Percentiles rank a stretch among this genome's conserved stretches.
Conservation (phyloP, 2,329 filamentous ascomycete species). For the Verticillium longisporum region DNA sequence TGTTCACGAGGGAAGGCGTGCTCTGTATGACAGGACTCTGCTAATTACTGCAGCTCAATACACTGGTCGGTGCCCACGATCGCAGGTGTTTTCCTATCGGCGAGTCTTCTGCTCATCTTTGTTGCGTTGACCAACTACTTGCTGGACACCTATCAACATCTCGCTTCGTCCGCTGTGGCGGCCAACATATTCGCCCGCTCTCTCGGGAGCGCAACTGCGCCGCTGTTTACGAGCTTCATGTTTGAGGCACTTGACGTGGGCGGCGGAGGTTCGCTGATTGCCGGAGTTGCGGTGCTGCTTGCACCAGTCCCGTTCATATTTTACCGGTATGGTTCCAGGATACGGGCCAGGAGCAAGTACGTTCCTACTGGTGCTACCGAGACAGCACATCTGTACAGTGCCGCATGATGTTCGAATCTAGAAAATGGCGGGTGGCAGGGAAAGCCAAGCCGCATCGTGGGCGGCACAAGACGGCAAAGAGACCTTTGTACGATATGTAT, state of each 20-base stretch:
- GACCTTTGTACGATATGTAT: too few species aligned
- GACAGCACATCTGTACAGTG: neutral
- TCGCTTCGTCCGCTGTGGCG: slow-evolving; percentile 59
- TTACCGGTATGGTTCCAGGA: slow-evolving; percentile 39
- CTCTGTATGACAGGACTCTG: neutral
- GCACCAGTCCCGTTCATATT: slow-evolving; percentile 53
- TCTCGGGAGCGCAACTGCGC: slow-evolving; percentile 51
- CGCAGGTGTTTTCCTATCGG: slow-evolving; percentile 25
- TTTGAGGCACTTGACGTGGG: slow-evolving; percentile 55
- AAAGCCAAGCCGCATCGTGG: too few species aligned
- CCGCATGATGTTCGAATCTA: neutral
- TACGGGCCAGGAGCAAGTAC: slow-evolving; percentile 31
- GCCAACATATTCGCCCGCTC: slow-evolving; percentile 55
- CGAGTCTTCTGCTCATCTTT: slow-evolving; percentile 35
- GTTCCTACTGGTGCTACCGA: slow-evolving; percentile 18
- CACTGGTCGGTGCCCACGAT: slow-evolving; percentile 48
- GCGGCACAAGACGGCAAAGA: neutral
- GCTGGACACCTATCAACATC: slow-evolving; percentile 45
- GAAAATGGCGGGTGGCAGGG: neutral
- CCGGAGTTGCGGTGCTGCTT: slow-evolving; percentile 33
- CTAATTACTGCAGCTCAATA: slow-evolving; percentile 31
- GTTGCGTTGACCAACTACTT: slow-evolving; percentile 48
- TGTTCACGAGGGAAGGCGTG: neutral
- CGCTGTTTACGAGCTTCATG: slow-evolving; percentile 53
- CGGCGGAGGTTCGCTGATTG: slow-evolving; percentile 46